Percentiles rank a stretch among this genome's conserved stretches.
Conservation (phyloP, 176 grass and related monocot species). For the Tillandsia fasciculata region DNA sequence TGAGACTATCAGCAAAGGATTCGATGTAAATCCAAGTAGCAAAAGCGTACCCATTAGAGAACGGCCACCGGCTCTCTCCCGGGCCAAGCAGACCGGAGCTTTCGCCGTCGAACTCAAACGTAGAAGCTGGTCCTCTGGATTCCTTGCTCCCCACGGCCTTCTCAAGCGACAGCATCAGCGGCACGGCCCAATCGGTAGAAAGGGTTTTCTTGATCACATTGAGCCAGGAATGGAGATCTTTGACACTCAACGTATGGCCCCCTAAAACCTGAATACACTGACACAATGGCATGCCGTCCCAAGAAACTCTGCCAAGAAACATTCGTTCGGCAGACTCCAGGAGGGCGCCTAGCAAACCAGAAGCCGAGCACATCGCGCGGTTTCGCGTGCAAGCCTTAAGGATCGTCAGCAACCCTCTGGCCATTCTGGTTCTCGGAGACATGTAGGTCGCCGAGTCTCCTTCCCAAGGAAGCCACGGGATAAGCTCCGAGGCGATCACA, state of each 20-base stretch:
- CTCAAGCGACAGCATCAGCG: constrained; percentile 60
- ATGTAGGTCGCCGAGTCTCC: constrained; percentile 44
- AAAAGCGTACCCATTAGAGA: constrained; percentile 86
- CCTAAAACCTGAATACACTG: constrained; percentile 75
- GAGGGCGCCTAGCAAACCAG: constrained; percentile 52
- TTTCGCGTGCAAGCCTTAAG: constrained; percentile 75
- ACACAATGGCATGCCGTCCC: constrained; percentile 56
- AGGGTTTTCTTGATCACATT: constrained; percentile 51
- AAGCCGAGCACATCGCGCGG: constrained; percentile 81
- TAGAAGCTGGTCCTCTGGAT: constrained; percentile 45
- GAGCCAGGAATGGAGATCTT: constrained; percentile 77
- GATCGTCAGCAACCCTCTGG: constrained; percentile 42
- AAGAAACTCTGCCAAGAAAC: constrained; percentile 32
- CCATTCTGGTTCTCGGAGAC: constrained; percentile 71
- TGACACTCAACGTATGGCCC: constrained; percentile 59
- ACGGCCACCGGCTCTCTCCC: constrained; percentile 88
- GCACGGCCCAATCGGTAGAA: constrained; percentile 49
- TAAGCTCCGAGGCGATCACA: constrained; percentile 44
- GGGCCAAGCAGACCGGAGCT: constrained; percentile 89
- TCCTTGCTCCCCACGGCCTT: constrained; percentile 70
- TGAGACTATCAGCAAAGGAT: constrained; percentile 86
- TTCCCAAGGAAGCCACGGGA: constrained; percentile 58
- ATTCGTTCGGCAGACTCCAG: constrained; percentile 61
- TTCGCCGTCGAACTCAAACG: constrained; percentile 95
- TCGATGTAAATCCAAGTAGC: constrained; percentile 97